phyloP scores from a whole-genome alignment of 169 alveolate species.

The Eimeria praecox region DNA sequence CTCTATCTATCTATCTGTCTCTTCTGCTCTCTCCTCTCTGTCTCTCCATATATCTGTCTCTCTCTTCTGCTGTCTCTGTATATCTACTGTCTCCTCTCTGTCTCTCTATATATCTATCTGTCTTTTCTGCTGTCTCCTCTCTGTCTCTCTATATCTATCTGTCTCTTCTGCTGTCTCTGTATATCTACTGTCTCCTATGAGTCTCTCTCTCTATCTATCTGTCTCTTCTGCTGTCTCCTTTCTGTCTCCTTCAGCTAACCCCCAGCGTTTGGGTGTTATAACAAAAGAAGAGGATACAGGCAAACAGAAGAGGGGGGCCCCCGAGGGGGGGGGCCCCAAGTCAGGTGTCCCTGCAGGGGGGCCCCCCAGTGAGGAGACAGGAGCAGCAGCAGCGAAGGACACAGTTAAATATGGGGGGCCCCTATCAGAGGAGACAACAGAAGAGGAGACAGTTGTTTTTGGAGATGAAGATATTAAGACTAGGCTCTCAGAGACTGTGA shows the following conservation, averaged over 20 bases:
- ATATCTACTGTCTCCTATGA: too few relatives aligned
- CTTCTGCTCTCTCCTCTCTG: background rate
- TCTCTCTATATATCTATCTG: background rate
- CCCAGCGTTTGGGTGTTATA: background rate
- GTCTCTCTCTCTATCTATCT: background rate
- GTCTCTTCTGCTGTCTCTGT: background rate
- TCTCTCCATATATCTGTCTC: background rate
- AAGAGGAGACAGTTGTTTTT: background rate
- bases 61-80: background rate
- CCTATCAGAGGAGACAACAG: background rate
- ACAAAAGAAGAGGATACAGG: background rate
- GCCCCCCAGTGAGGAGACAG: background rate
- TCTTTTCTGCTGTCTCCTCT: too few relatives aligned
- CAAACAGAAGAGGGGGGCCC: background rate
- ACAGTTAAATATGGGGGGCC: too few relatives aligned
- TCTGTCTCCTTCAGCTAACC: background rate
- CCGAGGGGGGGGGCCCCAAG: background rate
- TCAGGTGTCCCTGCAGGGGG: background rate
- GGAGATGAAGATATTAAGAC: background rate
- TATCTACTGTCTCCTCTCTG: background rate
- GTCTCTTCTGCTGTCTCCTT: background rate
- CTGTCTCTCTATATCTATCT: too few relatives aligned
- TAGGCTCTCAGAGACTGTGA: too few relatives aligned
- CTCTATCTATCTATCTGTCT: background rate
- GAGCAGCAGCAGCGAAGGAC: background rate